These are phyloP conservation scores for Monoraphidium neglectum DNA, from an alignment of 139 green algal species.

Conservation along the genomic window DNA sequence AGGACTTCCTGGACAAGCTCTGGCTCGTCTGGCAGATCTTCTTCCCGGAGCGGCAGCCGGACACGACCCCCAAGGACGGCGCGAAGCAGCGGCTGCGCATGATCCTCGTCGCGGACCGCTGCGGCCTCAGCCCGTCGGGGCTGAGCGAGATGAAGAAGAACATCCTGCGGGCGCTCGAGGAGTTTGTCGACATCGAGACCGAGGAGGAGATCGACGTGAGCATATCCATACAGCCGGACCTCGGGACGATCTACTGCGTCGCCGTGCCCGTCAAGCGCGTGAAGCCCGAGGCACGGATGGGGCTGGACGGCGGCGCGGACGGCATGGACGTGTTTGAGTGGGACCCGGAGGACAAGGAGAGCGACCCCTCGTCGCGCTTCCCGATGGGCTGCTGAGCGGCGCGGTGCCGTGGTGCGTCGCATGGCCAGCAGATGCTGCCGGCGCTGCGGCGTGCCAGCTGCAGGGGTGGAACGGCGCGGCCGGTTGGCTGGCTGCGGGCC, in stretches of 20 bases:
- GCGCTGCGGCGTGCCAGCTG: no score
- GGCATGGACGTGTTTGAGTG: slow-evolving; percentile 49
- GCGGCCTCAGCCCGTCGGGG: slow-evolving; percentile 73
- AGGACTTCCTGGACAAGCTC: slow-evolving; percentile 47
- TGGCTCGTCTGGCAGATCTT: slow-evolving; percentile 58
- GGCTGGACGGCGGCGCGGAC: slow-evolving; percentile 33
- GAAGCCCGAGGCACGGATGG: slow-evolving; percentile 69
- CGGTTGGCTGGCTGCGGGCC: no score
- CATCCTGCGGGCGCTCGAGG: slow-evolving; percentile 72
- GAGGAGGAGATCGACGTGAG: slow-evolving; percentile 83
- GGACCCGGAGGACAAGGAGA: slow-evolving; percentile 66
- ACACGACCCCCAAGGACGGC: slow-evolving; percentile 49
- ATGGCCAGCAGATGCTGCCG: no score
- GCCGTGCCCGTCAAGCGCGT: slow-evolving; percentile 86
- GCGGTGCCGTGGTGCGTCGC: no score
- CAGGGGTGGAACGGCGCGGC: no score
- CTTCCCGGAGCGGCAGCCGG: slow-evolving; percentile 41
- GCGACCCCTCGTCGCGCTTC: slow-evolving; percentile 72
- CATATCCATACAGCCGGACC: slow-evolving; percentile 74
- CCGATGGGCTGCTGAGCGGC: slow-evolving; percentile 80
- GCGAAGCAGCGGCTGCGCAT: slow-evolving; percentile 49
- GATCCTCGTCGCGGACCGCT: slow-evolving; percentile 64
- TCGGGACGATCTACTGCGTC: slow-evolving; percentile 91
- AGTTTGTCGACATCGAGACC: slow-evolving; percentile 87
- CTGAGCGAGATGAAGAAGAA: slow-evolving; percentile 76